These are phyloP conservation scores for Cyclotella sp. DNA, from an alignment of 108 stramenopile species.

Conservation along the genomic window DNA sequence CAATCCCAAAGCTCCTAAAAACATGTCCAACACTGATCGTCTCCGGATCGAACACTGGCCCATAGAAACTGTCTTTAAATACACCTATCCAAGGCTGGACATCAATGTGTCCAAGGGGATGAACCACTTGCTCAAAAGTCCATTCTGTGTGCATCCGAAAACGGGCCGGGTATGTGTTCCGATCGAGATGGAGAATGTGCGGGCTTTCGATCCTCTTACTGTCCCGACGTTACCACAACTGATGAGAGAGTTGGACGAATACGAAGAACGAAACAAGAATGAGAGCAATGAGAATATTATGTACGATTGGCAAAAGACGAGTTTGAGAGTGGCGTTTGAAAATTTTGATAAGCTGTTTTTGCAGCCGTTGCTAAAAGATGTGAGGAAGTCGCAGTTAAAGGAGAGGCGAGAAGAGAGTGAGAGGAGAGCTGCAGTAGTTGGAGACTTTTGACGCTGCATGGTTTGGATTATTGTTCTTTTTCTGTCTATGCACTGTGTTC, in stretches of 20 bases:
- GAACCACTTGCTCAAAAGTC: conserved; percentile 99
- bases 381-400: conserved; percentile 61
- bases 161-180: conserved; percentile 99
- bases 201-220: conserved; percentile 84
- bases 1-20: conserved; percentile 53
- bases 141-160: conserved; percentile 99
- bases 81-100: conserved; percentile 97
- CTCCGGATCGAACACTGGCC: conserved; percentile 83
- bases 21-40: conserved; percentile 59
- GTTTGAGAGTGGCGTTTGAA: conserved; percentile 76
- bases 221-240: conserved; percentile 87
- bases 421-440: conserved; percentile 75
- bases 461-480: background rate
- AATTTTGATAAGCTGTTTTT: conserved; percentile 82
- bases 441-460: conserved; percentile 70
- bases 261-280: conserved; percentile 9
- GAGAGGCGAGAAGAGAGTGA: conserved; percentile 73
- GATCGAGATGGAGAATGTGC: conserved; percentile 67
- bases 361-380: conserved; percentile 81
- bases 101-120: conserved; percentile 98
- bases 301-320: conserved; percentile 87
- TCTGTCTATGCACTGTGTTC: no score
- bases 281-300: conserved; percentile 7
- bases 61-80: conserved; percentile 90
- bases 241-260: conserved; percentile 74